These are phyloP conservation scores for Bocquillonia castaneifolia DNA, from an alignment of 441 rosid genomes.

Conservation along the genomic window DNA sequence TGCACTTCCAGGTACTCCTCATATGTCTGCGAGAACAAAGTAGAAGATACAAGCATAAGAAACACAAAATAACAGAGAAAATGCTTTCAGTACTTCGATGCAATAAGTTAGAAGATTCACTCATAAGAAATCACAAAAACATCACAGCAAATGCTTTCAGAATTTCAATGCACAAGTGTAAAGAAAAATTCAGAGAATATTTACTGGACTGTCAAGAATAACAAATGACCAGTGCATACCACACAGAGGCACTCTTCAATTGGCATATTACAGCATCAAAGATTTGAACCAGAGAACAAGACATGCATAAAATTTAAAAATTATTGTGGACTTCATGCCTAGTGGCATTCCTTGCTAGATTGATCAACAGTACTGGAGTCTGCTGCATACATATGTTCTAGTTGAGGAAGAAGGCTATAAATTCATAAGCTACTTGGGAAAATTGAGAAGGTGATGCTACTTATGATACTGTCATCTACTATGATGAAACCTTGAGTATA, in stretches of 20 bases:
- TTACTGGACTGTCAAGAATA: background rate
- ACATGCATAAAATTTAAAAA: background rate
- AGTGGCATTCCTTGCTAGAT: background rate
- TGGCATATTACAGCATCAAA: background rate
- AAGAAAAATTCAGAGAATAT: background rate
- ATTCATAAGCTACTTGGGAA: background rate
- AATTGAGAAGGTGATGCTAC: background rate
- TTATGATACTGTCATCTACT: background rate
- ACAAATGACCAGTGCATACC: background rate
- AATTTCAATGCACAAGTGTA: background rate
- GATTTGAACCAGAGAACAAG: background rate
- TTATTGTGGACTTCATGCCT: background rate
- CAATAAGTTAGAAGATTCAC: no score
- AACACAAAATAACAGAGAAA: background rate
- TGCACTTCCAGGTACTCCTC: slow-evolving; percentile 87
- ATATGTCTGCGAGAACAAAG: slow-evolving; percentile 63
- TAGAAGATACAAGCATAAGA: slow-evolving; percentile 13
- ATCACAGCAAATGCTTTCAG: background rate
- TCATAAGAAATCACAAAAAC: background rate
- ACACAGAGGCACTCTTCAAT: background rate
- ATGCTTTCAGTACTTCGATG: background rate
- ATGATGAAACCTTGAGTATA: background rate
- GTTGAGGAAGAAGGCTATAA: background rate
- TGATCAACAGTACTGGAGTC: background rate
- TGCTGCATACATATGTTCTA: background rate